Conservation (phyloP, 169 alveolate species). For the Eimeria zaria region DNA sequence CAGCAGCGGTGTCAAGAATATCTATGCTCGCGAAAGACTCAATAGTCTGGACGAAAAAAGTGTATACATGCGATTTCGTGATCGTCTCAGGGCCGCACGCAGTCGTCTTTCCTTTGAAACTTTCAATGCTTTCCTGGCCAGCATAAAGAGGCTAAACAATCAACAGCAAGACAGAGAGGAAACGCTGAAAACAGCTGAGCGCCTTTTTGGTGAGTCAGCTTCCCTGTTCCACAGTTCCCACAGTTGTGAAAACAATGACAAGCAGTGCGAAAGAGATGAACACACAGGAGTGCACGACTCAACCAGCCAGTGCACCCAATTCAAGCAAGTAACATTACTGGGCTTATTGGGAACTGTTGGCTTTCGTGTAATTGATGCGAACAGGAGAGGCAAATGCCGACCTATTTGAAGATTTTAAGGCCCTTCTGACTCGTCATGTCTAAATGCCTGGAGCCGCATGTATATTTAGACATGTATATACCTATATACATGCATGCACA, state of each 20-base stretch:
- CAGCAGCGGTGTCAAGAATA: neutral
- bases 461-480: neutral
- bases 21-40: neutral
- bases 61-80: neutral
- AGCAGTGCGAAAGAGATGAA: neutral
- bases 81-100: constrained; percentile 87
- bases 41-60: neutral
- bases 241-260: neutral
- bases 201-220: constrained; percentile 53
- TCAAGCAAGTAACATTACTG: neutral
- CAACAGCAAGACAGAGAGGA: constrained; percentile 91
- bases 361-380: neutral
- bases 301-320: neutral
- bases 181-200: constrained; percentile 85
- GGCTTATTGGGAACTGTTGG: neutral
- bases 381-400: constrained; percentile 89
- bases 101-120: constrained; percentile 90
- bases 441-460: neutral
- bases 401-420: constrained; percentile 90
- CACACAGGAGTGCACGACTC: neutral
- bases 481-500: neutral
- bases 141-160: constrained; percentile 92
- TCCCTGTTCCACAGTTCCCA: neutral
- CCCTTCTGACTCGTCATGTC: constrained; percentile 89
- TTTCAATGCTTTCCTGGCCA: constrained; percentile 90